Evolutionary conservation across 352 stramenopile genomes (phyloP).

Genomic region (Pythium vanterpoolii): DNA sequence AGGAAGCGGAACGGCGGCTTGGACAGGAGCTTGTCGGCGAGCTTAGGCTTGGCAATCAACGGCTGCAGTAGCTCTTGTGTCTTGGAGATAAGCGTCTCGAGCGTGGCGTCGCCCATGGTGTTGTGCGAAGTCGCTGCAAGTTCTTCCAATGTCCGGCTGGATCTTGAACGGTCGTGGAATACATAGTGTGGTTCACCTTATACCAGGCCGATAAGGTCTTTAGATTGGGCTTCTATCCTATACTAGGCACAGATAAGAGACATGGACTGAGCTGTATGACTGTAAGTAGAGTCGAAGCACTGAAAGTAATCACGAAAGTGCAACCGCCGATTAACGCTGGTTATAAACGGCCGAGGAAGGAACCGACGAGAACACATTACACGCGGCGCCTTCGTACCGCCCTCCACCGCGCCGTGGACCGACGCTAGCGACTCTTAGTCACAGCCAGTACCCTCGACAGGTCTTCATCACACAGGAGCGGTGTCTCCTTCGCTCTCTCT

Average conservation of each 20-base stretch:
- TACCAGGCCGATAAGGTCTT: not conserved
- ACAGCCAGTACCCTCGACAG: not conserved
- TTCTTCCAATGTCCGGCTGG: too few relatives aligned
- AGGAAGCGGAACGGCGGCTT: slow-evolving; percentile 97
- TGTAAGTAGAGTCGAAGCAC: not conserved
- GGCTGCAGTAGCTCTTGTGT: slow-evolving; percentile 84
- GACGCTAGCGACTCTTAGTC: not conserved
- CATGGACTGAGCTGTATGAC: slow-evolving; percentile 4
- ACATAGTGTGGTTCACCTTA: slow-evolving; percentile 17
- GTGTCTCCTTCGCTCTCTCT: not conserved
- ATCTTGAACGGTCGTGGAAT: slow-evolving; percentile 10
- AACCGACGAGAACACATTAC: not conserved
- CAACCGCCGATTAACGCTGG: not conserved
- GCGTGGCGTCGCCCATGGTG: slow-evolving; percentile 44
- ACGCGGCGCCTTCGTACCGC: too few relatives aligned
- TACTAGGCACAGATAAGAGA: not conserved
- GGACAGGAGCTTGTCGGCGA: slow-evolving; percentile 93
- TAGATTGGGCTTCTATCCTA: too few relatives aligned
- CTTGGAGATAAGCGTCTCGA: slow-evolving; percentile 68
- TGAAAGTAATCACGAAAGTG: slow-evolving; percentile 15
- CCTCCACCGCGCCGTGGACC: not conserved
- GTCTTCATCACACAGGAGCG: not conserved
- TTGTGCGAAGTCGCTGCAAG: too few relatives aligned
- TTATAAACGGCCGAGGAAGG: not conserved
- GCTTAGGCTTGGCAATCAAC: slow-evolving; percentile 92